phyloP scores from a whole-genome alignment of 1,284 basidiomycete species.

The Cutaneotrichosporon sp. region DNA sequence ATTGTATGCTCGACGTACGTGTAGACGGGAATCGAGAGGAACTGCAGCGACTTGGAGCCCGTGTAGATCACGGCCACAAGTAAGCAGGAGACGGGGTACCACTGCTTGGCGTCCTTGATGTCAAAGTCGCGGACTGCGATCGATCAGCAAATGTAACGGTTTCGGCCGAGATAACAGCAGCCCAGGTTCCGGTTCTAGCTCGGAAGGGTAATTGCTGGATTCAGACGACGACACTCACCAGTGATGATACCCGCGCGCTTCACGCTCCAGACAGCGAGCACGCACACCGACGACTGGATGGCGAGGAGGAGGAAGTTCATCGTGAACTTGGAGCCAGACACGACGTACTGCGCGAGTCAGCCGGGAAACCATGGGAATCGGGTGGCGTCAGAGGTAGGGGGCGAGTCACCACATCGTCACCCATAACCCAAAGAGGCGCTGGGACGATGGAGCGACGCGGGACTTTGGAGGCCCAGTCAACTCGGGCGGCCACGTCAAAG shows the following conservation, averaged over 20 bases:
- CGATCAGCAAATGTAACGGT: background rate
- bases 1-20: slow-evolving; percentile 56
- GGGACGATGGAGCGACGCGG: background rate
- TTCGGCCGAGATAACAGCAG: background rate
- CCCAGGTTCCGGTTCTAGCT: background rate
- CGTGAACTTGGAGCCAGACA: slow-evolving; percentile 87
- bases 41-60: slow-evolving; percentile 97
- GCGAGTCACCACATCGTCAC: slow-evolving; percentile 1
- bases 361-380: background rate
- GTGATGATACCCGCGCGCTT: slow-evolving; percentile 82
- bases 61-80: slow-evolving; percentile 97
- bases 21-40: slow-evolving; percentile 86
- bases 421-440: background rate
- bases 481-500: background rate
- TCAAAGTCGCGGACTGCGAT: slow-evolving; percentile 72
- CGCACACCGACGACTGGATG: slow-evolving; percentile 87
- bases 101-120: slow-evolving; percentile 77
- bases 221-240: slow-evolving; percentile 49
- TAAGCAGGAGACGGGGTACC: slow-evolving; percentile 92
- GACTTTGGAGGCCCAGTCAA: background rate
- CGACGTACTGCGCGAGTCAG: slow-evolving; percentile 69
- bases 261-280: slow-evolving; percentile 68
- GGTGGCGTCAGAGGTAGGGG: background rate
- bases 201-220: background rate
- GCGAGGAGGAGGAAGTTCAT: slow-evolving; percentile 96